Percentiles rank a stretch among this genome's conserved stretches.
Evolutionary conservation across 1,139 yeast genomes (phyloP).

Genomic region (Candida mesenterica): DNA sequence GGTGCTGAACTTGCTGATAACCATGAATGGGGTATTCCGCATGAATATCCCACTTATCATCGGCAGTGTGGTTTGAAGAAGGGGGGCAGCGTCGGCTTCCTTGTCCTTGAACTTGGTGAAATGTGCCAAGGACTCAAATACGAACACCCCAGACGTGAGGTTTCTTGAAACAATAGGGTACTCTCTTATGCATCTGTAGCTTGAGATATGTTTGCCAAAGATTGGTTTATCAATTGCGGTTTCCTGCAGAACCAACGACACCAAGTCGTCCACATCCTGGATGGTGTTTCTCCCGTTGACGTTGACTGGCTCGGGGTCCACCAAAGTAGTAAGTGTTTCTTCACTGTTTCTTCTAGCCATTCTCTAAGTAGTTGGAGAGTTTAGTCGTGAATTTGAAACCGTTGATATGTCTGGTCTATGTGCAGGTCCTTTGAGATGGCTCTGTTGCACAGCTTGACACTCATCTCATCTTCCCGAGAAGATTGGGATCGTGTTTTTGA

Average conservation of each 20-base stretch:
- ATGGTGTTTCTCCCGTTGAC: conserved; percentile 1
- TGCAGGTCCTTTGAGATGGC: too few species aligned
- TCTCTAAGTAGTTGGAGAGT: too few species aligned
- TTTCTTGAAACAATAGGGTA: conserved; percentile 30
- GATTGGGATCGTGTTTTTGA: too few species aligned
- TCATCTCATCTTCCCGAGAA: too few species aligned
- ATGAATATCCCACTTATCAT: conserved; percentile 30
- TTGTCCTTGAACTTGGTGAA: conserved; percentile 14
- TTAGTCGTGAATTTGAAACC: too few species aligned
- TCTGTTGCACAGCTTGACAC: too few species aligned
- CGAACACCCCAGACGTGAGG: conserved; percentile 29
- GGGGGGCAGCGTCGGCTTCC: conserved; percentile 14
- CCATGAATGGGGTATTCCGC: conserved; percentile 33
- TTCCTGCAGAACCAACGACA: conserved; percentile 25
- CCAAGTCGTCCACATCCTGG: conserved; percentile 8
- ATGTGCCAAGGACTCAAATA: conserved; percentile 21
- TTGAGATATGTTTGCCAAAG: conserved; percentile 22
- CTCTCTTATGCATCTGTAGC: conserved; percentile 21
- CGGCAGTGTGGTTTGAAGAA: conserved; percentile 28
- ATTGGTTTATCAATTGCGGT: conserved; percentile 27
- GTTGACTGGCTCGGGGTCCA: too few species aligned
- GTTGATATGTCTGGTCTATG: too few species aligned
- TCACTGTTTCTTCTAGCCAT: conserved; percentile 11
- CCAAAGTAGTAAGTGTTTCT: conserved; percentile 16
- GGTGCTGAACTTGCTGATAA: conserved; percentile 19